Evolutionary conservation across 768 basidiomycete genomes (phyloP), one percentile per base, ranked within the genome.

Genomic region (Ramaria rubella): DNA sequence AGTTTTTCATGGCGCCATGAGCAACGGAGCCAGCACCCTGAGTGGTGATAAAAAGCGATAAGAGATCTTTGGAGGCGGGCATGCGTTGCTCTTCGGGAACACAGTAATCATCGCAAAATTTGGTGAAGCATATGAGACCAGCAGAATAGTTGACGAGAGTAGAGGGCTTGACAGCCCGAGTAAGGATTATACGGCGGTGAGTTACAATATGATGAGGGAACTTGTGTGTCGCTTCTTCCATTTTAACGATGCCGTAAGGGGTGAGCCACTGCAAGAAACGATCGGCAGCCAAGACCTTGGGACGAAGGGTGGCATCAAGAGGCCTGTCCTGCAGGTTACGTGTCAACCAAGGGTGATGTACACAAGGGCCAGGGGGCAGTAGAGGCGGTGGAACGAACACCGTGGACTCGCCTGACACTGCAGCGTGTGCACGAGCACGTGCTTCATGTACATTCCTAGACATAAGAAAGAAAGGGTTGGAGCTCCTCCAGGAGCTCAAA

Each of bases 21-120:
- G n/a, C n/a, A n/a, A n/a, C n/a, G n/a, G n/a, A n/a, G n/a, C n/a
- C n/a, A n/a, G n/a, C n/a, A n/a, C n/a, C n/a, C n/a, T n/a, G n/a
- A n/a, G 49, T 21, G 1, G 68, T 64, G 0, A 63, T 51, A 31
- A 76, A 76, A 7, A 60, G 49, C 3, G 67, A 48, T 1, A 75
- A 29, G 7, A 75, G 59, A 1, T 55, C 2, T 15, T 67, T 64
- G 3, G 59, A 65, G 0, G 66, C 72, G 0, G 68, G 72, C 67
- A 70, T 73, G 3, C 62, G 60, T 0, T 27, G 31, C 0, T 58
- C 61, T 54, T 75, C 69, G 0, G 74, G 68, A 0, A 77, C 61
- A 4, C 62, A 50, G 1, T 65, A 48, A 26, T 65, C 69, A 17
- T 74, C 68, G 29, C 73, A 75, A 52, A 71, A 75, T 53, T 75